A percentile compares a stretch with the other conserved stretches of the same genome.
Conservation (phyloP, 495 filamentous ascomycete genomes). For the Platismatia glauca region DNA sequence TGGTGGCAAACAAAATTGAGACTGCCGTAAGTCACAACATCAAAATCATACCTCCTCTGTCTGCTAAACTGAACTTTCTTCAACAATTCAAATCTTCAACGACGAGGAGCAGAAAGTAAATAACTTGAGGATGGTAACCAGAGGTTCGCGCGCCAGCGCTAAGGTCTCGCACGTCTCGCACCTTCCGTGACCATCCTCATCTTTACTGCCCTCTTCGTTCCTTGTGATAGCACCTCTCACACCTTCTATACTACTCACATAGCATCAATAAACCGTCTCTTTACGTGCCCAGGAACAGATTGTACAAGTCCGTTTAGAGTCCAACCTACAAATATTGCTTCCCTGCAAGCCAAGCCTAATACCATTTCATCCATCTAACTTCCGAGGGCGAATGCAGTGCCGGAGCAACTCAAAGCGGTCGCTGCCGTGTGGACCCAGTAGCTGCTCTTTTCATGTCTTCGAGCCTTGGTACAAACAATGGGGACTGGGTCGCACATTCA, state of each 20-base stretch:
- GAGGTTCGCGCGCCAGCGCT: background rate
- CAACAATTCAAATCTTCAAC: background rate
- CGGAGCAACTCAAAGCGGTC: background rate
- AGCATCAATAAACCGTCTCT: background rate
- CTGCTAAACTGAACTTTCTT: background rate
- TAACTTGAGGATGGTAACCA: background rate
- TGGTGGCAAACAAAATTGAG: background rate
- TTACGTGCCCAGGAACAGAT: background rate
- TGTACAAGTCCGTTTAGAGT: background rate
- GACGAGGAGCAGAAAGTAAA: background rate
- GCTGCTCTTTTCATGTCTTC: background rate
- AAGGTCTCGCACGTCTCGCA: background rate
- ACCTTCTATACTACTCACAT: background rate
- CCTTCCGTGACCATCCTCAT: background rate
- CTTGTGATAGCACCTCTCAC: background rate
- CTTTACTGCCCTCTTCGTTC: background rate
- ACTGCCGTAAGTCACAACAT: background rate
- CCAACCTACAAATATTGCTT: background rate
- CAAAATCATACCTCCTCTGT: too few species aligned
- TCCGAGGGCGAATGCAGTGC: background rate
- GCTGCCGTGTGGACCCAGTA: background rate
- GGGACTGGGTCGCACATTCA: constrained; percentile 40
- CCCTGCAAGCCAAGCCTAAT: background rate
- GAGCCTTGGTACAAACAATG: constrained; percentile 12
- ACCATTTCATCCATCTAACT: background rate